Conservation (phyloP, 78 protist genomes). For the Chrysochromulina parva region DNA sequence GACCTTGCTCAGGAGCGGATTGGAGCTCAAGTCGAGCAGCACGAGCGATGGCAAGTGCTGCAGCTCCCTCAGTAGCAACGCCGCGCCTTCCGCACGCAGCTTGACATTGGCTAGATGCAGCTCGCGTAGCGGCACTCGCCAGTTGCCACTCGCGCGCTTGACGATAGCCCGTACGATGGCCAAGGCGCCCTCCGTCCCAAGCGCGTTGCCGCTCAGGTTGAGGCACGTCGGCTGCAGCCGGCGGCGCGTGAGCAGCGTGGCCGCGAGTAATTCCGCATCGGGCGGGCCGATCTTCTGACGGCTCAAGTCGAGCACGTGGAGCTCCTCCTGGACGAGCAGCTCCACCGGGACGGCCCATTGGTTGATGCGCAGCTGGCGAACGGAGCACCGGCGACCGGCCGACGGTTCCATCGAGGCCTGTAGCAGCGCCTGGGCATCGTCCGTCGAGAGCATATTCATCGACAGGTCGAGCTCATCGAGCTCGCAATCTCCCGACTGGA, state of each 20-base stretch:
- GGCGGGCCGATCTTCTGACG: not conserved
- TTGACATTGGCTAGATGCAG: not conserved
- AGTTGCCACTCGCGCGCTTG: not conserved
- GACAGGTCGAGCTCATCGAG: not conserved
- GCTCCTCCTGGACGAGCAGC: not conserved
- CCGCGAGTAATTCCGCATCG: not conserved
- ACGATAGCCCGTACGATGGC: no score
- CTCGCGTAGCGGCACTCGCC: not conserved
- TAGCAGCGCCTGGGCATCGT: not conserved
- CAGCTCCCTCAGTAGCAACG: not conserved
- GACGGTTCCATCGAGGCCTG: not conserved
- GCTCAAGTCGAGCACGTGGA: not conserved
- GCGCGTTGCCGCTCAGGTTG: not conserved
- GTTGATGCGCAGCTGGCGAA: not conserved
- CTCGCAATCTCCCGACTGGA: not conserved
- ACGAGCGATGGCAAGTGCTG: not conserved
- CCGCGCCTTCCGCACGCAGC: not conserved
- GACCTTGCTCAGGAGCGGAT: not conserved
- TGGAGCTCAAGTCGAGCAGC: not conserved
- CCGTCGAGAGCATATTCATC: not conserved
- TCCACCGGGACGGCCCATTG: not conserved
- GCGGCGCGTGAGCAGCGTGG: not conserved
- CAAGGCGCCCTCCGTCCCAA: not conserved
- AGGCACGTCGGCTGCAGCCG: not conserved
- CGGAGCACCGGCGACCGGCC: not conserved